Evolutionary conservation across 129 eudicot species (phyloP).

Genomic region (Lactuca saligna): DNA sequence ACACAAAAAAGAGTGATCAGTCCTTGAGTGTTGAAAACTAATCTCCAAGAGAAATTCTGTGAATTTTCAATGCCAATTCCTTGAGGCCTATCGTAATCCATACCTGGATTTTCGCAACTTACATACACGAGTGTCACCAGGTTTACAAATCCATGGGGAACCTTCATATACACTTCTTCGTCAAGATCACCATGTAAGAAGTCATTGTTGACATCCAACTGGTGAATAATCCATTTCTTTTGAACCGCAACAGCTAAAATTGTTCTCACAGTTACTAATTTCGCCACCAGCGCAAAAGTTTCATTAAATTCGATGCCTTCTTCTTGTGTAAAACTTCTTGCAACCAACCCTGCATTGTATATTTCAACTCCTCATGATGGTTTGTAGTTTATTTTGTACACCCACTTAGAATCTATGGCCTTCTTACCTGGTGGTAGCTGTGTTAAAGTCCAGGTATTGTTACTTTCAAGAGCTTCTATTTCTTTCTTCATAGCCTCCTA

Average conservation of each 20-base stretch:
- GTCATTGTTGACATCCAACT: not conserved
- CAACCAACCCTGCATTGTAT: not conserved
- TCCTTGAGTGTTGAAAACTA: not conserved
- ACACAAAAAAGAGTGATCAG: not conserved
- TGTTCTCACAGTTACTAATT: not conserved
- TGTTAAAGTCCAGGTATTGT: too few relatives aligned
- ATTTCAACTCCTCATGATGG: not conserved
- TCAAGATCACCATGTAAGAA: not conserved
- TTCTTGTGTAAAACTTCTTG: not conserved
- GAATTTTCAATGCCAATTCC: not conserved
- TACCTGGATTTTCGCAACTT: not conserved
- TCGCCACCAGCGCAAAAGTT: slow-evolving; percentile 1
- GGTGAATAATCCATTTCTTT: not conserved
- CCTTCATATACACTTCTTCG: not conserved
- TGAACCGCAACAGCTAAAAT: not conserved
- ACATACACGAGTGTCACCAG: not conserved
- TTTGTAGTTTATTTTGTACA: slow-evolving; percentile 10
- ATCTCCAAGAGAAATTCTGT: not conserved
- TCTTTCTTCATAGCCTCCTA: slow-evolving; percentile 9
- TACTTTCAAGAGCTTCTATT: slow-evolving; percentile 13
- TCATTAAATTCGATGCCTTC: not conserved
- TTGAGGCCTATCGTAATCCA: not conserved
- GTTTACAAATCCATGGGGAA: not conserved
- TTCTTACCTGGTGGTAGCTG: not conserved
- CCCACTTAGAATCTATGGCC: not conserved